Conservation (phyloP, 345 rosid species). For the Syzygium aqueum region DNA sequence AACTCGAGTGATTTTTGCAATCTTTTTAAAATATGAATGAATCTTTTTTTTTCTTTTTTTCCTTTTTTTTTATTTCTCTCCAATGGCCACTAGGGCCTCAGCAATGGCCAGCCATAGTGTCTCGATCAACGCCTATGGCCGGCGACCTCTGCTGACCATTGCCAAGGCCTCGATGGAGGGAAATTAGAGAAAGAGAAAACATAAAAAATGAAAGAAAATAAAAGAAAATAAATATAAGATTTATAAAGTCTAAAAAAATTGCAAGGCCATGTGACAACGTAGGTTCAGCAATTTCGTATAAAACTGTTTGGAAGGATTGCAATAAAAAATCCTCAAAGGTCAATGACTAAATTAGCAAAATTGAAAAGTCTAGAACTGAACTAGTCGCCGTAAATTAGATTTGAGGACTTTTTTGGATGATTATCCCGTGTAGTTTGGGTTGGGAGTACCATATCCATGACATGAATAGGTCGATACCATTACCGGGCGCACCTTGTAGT, state of each 20-base stretch:
- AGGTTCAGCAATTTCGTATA: neutral
- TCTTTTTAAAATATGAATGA: accelerated
- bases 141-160: too few species aligned
- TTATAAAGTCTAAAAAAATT: neutral
- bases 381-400: accelerated
- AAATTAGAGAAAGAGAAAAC: neutral
- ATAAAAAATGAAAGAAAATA: neutral
- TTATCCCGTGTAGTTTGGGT: neutral
- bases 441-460: neutral
- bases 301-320: accelerated
- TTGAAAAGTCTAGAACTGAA: neutral
- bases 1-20: neutral
- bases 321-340: accelerated
- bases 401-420: neutral
- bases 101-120: neutral
- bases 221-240: neutral
- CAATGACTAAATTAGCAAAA: neutral
- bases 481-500: neutral
- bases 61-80: neutral
- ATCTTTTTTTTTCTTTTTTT: neutral
- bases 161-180: neutral
- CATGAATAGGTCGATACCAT: neutral
- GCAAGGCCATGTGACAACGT: accelerated
- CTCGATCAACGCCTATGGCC: neutral
- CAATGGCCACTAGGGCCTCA: accelerated